Evolutionary conservation across 2,329 filamentous ascomycete genomes (phyloP).

Genomic region (Arachnomyces sp.): DNA sequence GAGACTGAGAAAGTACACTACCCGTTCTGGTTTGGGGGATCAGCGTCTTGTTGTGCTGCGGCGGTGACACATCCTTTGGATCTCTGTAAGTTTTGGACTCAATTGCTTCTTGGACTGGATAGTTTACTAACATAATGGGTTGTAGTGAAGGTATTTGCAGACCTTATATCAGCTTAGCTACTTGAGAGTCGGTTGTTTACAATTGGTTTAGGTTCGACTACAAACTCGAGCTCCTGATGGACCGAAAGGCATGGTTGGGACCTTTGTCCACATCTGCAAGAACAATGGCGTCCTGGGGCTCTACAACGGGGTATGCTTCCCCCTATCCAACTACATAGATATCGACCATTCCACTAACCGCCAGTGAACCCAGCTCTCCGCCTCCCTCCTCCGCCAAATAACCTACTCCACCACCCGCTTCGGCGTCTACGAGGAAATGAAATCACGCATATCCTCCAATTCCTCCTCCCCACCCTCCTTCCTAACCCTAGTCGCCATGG

Average conservation of each 20-base stretch:
- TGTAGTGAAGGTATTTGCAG: conserved; percentile 46
- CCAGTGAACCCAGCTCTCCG: conserved; percentile 56
- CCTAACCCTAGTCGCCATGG: conserved; percentile 70
- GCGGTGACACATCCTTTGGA: conserved; percentile 89
- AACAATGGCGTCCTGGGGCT: conserved; percentile 69
- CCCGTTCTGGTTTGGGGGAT: conserved; percentile 95
- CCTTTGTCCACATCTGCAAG: conserved; percentile 71
- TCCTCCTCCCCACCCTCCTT: conserved; percentile 54
- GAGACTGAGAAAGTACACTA: conserved; percentile 44
- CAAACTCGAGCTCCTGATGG: conserved; percentile 73
- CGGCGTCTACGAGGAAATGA: conserved; percentile 91
- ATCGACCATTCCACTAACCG: conserved; percentile 1
- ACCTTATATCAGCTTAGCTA: not conserved
- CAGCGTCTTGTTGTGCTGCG: conserved; percentile 83
- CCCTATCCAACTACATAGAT: conserved; percentile 6
- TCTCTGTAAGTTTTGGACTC: conserved; percentile 55
- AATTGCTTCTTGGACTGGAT: conserved; percentile 1
- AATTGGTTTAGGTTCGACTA: conserved; percentile 62
- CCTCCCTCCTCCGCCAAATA: conserved; percentile 83
- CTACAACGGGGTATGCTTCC: conserved; percentile 62
- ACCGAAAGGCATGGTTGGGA: conserved; percentile 74
- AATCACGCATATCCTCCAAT: conserved; percentile 50
- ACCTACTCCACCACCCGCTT: conserved; percentile 97
- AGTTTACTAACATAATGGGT: conserved; percentile 16
- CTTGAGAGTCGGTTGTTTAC: conserved; percentile 8